Percentiles rank a stretch among this genome's conserved stretches.
These are phyloP conservation scores for Coemansia furcata DNA, from an alignment of 192 early-diverging fungal genomes.

Conservation along the genomic window DNA sequence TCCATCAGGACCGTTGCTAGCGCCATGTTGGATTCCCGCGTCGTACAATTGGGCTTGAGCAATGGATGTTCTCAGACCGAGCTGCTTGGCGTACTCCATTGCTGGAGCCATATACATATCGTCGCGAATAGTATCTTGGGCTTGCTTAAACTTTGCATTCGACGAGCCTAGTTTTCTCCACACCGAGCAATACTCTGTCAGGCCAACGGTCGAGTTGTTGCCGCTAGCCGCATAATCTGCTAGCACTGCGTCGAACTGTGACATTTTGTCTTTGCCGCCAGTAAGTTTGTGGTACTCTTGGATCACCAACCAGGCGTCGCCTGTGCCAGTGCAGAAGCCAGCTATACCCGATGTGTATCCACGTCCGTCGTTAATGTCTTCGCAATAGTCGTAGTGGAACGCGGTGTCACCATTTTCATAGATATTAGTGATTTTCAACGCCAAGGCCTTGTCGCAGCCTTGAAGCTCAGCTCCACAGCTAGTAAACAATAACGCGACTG, in stretches of 20 bases:
- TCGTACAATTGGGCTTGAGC: slow-evolving; percentile 53
- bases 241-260: slow-evolving; percentile 1
- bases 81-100: slow-evolving; percentile 21
- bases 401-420: slow-evolving; percentile 36
- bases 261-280: slow-evolving; percentile 13
- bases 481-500: background rate
- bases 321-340: slow-evolving; percentile 49
- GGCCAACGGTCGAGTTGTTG: slow-evolving; percentile 28
- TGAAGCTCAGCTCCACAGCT: slow-evolving; percentile 1
- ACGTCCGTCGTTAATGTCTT: slow-evolving; percentile 33
- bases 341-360: slow-evolving; percentile 39
- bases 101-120: slow-evolving; percentile 45
- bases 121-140: slow-evolving; percentile 42
- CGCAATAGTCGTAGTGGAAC: slow-evolving; percentile 44
- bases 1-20: slow-evolving; percentile 12
- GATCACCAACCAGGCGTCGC: slow-evolving; percentile 54
- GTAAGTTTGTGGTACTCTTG: slow-evolving; percentile 38
- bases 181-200: slow-evolving; percentile 48
- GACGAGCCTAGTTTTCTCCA: slow-evolving; percentile 42
- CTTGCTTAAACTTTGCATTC: slow-evolving; percentile 38
- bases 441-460: slow-evolving; percentile 29
- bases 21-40: slow-evolving; percentile 45
- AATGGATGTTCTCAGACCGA: slow-evolving; percentile 29
- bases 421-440: slow-evolving; percentile 29
- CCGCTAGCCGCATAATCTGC: slow-evolving; percentile 12